Conservation (phyloP, 257 asterid species). For the Lycium barbarum region DNA sequence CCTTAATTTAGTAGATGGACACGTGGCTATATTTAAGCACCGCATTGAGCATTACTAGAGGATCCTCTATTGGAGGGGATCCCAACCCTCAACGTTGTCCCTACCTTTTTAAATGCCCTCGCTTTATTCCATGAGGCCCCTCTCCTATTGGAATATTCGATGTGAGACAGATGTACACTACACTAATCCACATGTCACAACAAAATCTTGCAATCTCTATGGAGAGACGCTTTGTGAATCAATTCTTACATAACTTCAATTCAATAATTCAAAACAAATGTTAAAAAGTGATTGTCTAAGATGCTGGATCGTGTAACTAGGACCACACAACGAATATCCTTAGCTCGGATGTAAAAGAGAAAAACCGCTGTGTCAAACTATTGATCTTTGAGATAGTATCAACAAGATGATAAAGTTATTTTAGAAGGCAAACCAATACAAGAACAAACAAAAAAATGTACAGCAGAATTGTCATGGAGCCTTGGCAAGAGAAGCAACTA, state of each 20-base stretch:
- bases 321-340: too few species aligned
- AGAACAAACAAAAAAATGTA: not conserved
- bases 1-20: too few species aligned
- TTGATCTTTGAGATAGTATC: not conserved
- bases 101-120: not conserved
- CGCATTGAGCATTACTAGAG: too few species aligned
- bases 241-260: too few species aligned
- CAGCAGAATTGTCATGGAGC: not conserved
- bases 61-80: too few species aligned
- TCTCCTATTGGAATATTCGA: not conserved
- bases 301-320: too few species aligned
- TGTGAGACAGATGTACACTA: not conserved
- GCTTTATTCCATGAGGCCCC: not conserved
- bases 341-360: too few species aligned
- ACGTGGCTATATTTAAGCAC: too few species aligned
- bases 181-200: not conserved
- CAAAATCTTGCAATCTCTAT: not conserved
- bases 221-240: not conserved
- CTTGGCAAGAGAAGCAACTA: not conserved
- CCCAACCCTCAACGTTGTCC: not conserved
- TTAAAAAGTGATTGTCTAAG: not conserved
- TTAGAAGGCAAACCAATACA: not conserved
- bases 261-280: too few species aligned
- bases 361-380: not conserved
- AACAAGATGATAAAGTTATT: not conserved